A percentile compares a stretch with the other conserved stretches of the same genome.
Conservation (phyloP, 2,329 filamentous ascomycete genomes). For the Cladosporium cucumerinum region DNA sequence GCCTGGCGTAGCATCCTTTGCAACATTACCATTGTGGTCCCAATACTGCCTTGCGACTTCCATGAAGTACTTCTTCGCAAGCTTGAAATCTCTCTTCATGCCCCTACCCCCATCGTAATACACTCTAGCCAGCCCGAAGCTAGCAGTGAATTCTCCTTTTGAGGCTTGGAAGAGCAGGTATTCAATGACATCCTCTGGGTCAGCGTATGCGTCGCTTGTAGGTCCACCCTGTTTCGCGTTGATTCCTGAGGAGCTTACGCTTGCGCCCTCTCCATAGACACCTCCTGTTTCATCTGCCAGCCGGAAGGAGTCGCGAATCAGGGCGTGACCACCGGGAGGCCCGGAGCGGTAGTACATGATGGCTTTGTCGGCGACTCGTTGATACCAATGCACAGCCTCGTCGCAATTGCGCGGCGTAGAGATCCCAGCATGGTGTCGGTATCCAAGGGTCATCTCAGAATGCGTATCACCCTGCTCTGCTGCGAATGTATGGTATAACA, state of each 20-base stretch:
- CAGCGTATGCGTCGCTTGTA: conserved; percentile 77
- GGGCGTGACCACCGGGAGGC: conserved; percentile 78
- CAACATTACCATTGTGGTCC: conserved; percentile 69
- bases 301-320: conserved; percentile 74
- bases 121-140: conserved; percentile 78
- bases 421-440: conserved; percentile 80
- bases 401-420: conserved; percentile 84
- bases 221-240: conserved; percentile 72
- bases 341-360: conserved; percentile 84
- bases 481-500: conserved; percentile 93
- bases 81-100: conserved; percentile 67
- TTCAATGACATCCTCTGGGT: conserved; percentile 89
- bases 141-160: conserved; percentile 84
- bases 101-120: conserved; percentile 83
- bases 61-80: conserved; percentile 77
- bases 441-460: conserved; percentile 91
- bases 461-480: conserved; percentile 77
- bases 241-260: conserved; percentile 78
- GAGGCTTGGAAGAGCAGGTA: conserved; percentile 87
- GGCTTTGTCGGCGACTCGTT: conserved; percentile 87
- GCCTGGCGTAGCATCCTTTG: conserved; percentile 64
- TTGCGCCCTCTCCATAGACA: conserved; percentile 92
- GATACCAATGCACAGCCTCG: conserved; percentile 81
- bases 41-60: conserved; percentile 78
- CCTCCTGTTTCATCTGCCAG: conserved; percentile 89